Base-by-base conservation (phyloP, 2,329 filamentous ascomycete genomes). In the Fusarium succisae region DNA sequence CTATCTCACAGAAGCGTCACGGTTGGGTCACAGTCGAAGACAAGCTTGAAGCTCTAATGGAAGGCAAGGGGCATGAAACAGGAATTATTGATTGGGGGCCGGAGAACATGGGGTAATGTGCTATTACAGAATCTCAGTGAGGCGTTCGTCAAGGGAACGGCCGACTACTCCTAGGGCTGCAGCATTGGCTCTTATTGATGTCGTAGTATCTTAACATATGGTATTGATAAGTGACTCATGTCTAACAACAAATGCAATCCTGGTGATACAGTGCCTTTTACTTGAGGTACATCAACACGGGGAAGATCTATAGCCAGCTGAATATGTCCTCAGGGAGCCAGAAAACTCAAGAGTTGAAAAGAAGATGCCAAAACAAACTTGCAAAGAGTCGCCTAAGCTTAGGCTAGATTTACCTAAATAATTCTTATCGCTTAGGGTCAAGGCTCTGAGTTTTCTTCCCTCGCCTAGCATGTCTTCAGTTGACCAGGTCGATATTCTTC, bases 11-110 rank as follows among this genome's bases (percentile, higher is more conserved):
- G 74, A 73, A 84, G 83, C 78, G 81, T 79, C 79, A 80, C 32
- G 80, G 80, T 43, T 82, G 80, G 80, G 80, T 89, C 14, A 88
- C 87, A 5, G 86, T 86, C 63, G 87, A 88, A 76, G 87, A 89
- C 67, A 88, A 86, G 72, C 82, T 89, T 13, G 87, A 89, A 76
- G 85, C 81, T 22, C 82, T 88, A 51, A 88, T 88, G 86, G 86
- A 87, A 72, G 83, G 84, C 35, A 83, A 82, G 60, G 84, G 84
- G 4, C 82, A 82, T 45, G 79, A 77, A 9, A 69, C 80, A 17
- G 73, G 79, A 2, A 57, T 77, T 7, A 80, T 87, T 24, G 84
- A 87, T 60, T 88, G 86, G 86, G 85, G 83, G 3, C 81, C 84
- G 12, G 84, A 85, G 9, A 63, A 48, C 20, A 61, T 65, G 30